Evolutionary conservation across 106 monocot genomes (phyloP), one percentile per base, ranked within the genome.

Genomic region (Chionographis japonica): DNA sequence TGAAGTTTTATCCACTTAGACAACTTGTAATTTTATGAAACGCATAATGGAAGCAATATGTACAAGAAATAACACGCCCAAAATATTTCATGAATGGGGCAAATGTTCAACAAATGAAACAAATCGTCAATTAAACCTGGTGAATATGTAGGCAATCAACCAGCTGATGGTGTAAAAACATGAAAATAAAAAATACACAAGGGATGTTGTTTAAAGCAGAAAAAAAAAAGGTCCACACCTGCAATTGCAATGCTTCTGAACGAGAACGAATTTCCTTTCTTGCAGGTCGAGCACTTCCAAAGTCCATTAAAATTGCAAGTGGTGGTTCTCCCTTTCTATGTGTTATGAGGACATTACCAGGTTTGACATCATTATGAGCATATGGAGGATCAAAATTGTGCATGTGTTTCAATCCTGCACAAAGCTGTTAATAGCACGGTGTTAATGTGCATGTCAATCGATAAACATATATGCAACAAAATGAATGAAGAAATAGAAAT

Each of bases 351-450:
- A 99, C 83, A 79, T 99, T 99, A 58, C 98, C 98, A 78, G 98
- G 90, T 72, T 88, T 90, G 13, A 99, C 87, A 78, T 99, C 93
- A 76, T 93, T 99, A 80, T 93, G 98, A 60, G 98, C 90, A 79
- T 99, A 93, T 59, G 98, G 90, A 56, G 98, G 98, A 77, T 93
- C 90, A 83, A 83, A 88, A 77, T 67, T 83, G 59, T 99, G 98
- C 98, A 99, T 99, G 55, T 93, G 87, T 70, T 93, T 85, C 51
- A 99, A 72, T 71, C 93, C 98, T 80, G 74, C 90, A 86, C 98
- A 99, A 70, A 99, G 77, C 98, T 99, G 85, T 77, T 17, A 75
- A 57, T 50, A 41, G 12, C 1, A 40, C 20, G 42, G 17, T 43
- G 61, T 50, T 67, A 58, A 27, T 27, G 27, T 27, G 58, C 20